phyloP scores from a whole-genome alignment of 164 flowering plant species.

The Macadamia tetraphylla region DNA sequence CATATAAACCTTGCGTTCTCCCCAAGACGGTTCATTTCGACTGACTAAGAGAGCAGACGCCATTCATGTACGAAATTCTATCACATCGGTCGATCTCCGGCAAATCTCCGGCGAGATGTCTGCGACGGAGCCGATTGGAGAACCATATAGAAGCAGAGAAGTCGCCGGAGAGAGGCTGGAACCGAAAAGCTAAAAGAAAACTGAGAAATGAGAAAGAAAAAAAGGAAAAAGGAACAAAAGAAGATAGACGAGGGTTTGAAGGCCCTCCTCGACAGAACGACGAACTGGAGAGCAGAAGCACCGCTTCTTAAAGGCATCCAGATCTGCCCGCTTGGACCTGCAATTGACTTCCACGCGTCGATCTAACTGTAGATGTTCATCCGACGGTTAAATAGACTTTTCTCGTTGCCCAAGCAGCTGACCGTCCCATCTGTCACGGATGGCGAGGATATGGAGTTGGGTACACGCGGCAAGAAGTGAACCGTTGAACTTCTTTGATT shows the following conservation, averaged over 20 bases:
- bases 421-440: slow-evolving; percentile 27
- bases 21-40: slow-evolving; percentile 33
- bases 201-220: neutral
- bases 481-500: slow-evolving; percentile 1
- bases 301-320: slow-evolving; percentile 27
- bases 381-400: slow-evolving; percentile 10
- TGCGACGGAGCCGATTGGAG: neutral
- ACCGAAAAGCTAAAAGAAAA: neutral
- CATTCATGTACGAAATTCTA: slow-evolving; percentile 16
- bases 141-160: neutral
- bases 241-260: slow-evolving; percentile 17
- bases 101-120: slow-evolving; percentile 6
- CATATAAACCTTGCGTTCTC: slow-evolving; percentile 32
- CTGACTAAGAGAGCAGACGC: slow-evolving; percentile 36
- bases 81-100: slow-evolving; percentile 9
- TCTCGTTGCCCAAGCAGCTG: slow-evolving; percentile 17
- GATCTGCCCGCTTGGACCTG: slow-evolving; percentile 23
- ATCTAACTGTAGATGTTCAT: neutral
- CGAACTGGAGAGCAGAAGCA: slow-evolving; percentile 12
- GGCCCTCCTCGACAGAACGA: slow-evolving; percentile 16
- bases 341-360: slow-evolving; percentile 1
- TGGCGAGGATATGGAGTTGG: slow-evolving; percentile 9
- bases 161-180: neutral
- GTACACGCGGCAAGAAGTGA: slow-evolving; percentile 14
- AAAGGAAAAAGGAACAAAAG: neutral